These are phyloP conservation scores for Solanum medicagineum DNA, from an alignment of 257 asterid species.

Conservation along the genomic window DNA sequence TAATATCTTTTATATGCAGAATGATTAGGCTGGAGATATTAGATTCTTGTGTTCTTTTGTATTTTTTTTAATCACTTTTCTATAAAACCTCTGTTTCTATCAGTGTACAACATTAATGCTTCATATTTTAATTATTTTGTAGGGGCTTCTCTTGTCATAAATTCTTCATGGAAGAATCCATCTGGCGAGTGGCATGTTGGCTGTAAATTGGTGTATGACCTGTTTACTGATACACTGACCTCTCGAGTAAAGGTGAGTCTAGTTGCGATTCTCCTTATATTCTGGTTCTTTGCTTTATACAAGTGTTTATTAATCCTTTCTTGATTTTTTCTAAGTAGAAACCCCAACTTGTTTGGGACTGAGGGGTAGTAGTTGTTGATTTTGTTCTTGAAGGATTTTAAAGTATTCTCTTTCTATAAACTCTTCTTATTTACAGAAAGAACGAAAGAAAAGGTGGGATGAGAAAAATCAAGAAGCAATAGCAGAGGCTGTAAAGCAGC, in stretches of 20 bases:
- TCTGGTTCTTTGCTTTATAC: neutral
- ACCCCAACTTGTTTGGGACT: neutral
- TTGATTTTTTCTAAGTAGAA: neutral
- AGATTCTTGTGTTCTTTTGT: neutral
- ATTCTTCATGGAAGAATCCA: conserved; percentile 86
- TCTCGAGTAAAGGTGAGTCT: conserved; percentile 69
- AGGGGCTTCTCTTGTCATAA: conserved; percentile 69
- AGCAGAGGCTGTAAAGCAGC: conserved; percentile 79
- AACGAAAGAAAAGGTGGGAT: conserved; percentile 78
- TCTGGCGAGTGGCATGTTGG: conserved; percentile 96
- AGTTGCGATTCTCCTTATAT: neutral
- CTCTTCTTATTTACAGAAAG: conserved; percentile 51
- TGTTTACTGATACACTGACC: conserved; percentile 63
- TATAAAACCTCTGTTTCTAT: neutral
- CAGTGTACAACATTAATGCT: neutral
- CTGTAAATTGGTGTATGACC: conserved; percentile 76
- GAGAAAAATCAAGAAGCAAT: conserved; percentile 88
- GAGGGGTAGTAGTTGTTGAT: neutral
- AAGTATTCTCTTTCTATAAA: neutral
- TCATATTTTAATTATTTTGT: neutral
- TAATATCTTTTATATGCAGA: neutral
- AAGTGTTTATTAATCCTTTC: neutral
- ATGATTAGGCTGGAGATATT: neutral
- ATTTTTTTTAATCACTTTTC: neutral
- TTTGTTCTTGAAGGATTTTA: neutral